Evolutionary conservation across 352 stramenopile species (phyloP).

Genomic region (Blastocystis hominis): DNA sequence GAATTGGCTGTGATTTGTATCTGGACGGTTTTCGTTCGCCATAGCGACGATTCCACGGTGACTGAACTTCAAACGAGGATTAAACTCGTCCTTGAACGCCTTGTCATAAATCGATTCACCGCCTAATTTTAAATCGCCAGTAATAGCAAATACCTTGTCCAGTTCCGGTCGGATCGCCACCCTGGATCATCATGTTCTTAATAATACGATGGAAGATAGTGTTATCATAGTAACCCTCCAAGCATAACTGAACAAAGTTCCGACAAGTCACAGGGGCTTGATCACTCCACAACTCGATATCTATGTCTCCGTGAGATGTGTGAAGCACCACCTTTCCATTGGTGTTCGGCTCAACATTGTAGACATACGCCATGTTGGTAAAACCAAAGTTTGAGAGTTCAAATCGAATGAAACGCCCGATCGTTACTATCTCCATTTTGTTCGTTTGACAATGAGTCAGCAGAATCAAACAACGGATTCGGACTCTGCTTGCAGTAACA

Average conservation of each 20-base stretch:
- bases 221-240: slow-evolving; percentile 85
- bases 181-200: slow-evolving; percentile 85
- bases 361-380: slow-evolving; percentile 84
- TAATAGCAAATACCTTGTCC: slow-evolving; percentile 65
- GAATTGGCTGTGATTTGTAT: slow-evolving; percentile 84
- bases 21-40: slow-evolving; percentile 75
- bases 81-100: slow-evolving; percentile 80
- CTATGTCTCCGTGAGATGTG: slow-evolving; percentile 88
- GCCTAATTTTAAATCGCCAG: background rate
- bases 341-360: slow-evolving; percentile 86
- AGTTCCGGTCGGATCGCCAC: slow-evolving; percentile 77
- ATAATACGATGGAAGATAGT: slow-evolving; percentile 89
- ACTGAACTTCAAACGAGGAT: slow-evolving; percentile 85
- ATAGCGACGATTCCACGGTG: slow-evolving; percentile 86
- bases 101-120: slow-evolving; percentile 60
- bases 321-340: slow-evolving; percentile 87
- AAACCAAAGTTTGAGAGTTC: background rate
- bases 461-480: no score
- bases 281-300: slow-evolving; percentile 89
- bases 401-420: background rate
- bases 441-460: background rate
- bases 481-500: background rate
- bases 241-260: slow-evolving; percentile 82
- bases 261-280: slow-evolving; percentile 84
- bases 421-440: background rate